A percentile compares a stretch with the other conserved stretches of the same genome.
Evolutionary conservation across 148 eudicot genomes (phyloP).

Genomic region (Chenopodium formosanum): DNA sequence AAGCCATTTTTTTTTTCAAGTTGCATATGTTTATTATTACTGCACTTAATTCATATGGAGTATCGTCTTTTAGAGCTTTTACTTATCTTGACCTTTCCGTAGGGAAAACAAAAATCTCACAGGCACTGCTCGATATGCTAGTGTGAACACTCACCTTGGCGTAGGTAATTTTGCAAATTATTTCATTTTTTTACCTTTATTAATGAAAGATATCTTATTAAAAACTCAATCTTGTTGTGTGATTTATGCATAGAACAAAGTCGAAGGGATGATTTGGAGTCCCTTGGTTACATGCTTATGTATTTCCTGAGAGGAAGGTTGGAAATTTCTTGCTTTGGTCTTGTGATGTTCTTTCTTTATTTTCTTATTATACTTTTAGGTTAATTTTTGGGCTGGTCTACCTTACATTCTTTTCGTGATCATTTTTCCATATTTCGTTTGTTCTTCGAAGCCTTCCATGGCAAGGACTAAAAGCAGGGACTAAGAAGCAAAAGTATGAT

Average conservation of each 20-base stretch:
- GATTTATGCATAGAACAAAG: slow-evolving; percentile 44
- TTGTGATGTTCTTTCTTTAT: neutral
- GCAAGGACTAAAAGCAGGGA: slow-evolving; percentile 55
- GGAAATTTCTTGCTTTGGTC: neutral
- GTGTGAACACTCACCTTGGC: slow-evolving; percentile 60
- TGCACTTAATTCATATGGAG: neutral
- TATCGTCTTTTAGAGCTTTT: neutral
- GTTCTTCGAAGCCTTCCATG: slow-evolving; percentile 42
- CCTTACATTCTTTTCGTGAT: slow-evolving; percentile 6
- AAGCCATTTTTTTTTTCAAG: neutral
- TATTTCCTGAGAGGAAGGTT: slow-evolving; percentile 56
- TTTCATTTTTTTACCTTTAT: neutral
- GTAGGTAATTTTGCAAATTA: slow-evolving; percentile 38
- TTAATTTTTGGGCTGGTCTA: neutral
- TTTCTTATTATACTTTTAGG: neutral
- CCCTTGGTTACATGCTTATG: slow-evolving; percentile 54
- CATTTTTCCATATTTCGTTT: slow-evolving; percentile 7
- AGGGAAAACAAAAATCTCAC: slow-evolving; percentile 59
- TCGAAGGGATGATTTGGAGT: slow-evolving; percentile 55
- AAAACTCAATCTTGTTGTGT: slow-evolving; percentile 4
- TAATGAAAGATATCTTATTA: neutral
- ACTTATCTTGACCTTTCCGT: slow-evolving; percentile 1
- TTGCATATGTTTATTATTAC: neutral
- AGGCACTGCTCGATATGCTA: slow-evolving; percentile 62
- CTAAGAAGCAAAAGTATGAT: slow-evolving; percentile 53